A percentile compares a stretch with the other conserved stretches of the same genome.
Evolutionary conservation across 208 protist genomes (phyloP).

Genomic region (Porcisia hertigi): DNA sequence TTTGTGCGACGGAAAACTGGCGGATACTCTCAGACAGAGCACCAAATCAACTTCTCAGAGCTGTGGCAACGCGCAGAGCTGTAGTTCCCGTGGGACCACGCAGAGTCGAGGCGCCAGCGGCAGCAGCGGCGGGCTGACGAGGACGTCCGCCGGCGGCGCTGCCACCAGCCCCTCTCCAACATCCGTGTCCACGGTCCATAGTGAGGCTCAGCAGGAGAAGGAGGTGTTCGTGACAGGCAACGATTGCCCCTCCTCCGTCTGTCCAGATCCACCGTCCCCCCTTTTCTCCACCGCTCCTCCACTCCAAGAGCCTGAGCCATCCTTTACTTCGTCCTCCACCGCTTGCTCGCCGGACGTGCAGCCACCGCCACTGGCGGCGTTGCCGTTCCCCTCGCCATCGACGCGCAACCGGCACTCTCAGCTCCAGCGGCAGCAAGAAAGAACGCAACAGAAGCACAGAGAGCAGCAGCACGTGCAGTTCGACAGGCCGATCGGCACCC

Average conservation of each 20-base stretch:
- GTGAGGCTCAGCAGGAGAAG: background rate
- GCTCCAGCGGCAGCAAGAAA: background rate
- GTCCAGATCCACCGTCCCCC: background rate
- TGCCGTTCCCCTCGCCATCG: background rate
- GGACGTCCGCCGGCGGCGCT: background rate
- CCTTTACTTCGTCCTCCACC: background rate
- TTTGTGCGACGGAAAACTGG: background rate
- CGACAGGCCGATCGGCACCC: background rate
- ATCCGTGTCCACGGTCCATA: background rate
- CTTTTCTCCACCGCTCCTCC: background rate
- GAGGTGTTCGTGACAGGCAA: background rate
- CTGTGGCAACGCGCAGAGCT: background rate
- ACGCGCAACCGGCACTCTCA: background rate
- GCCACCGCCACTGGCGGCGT: conserved; percentile 1
- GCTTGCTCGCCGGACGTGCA: conserved; percentile 17
- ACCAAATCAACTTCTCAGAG: background rate
- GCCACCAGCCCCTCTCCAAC: background rate
- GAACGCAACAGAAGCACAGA: background rate
- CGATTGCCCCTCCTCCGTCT: background rate
- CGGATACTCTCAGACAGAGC: background rate
- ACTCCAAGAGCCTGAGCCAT: background rate
- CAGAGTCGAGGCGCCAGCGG: conserved; percentile 6
- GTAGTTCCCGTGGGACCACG: conserved; percentile 5
- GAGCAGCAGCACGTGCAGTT: conserved; percentile 18
- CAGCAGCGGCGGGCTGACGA: conserved; percentile 5